phyloP scores from a whole-genome alignment of 2,329 filamentous ascomycete species.

The Penicillium sp. region DNA sequence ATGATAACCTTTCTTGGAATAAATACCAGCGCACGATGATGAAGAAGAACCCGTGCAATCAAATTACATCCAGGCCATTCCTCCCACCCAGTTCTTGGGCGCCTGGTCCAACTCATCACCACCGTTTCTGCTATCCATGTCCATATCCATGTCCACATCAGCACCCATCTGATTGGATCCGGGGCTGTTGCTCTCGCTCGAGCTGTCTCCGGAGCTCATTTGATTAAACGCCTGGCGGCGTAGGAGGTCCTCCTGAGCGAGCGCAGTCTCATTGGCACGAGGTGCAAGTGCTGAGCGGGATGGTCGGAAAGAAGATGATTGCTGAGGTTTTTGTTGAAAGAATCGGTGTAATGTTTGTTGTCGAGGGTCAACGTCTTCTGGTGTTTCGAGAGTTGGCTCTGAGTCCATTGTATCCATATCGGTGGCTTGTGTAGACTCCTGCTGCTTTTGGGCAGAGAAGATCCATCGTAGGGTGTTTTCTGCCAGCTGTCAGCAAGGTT shows the following conservation, averaged over 20 bases:
- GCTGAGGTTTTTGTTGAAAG: slow-evolving; percentile 34
- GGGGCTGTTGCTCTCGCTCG: slow-evolving; percentile 26
- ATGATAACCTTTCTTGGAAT: neutral
- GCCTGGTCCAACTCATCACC: slow-evolving; percentile 21
- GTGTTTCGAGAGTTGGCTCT: slow-evolving; percentile 22
- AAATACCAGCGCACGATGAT: slow-evolving; percentile 14
- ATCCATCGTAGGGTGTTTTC: slow-evolving; percentile 46
- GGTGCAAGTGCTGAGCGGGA: slow-evolving; percentile 24
- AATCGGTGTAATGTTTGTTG: slow-evolving; percentile 44
- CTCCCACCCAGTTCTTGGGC: slow-evolving; percentile 30
- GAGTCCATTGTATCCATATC: slow-evolving; percentile 29
- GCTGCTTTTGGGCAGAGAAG: slow-evolving; percentile 42
- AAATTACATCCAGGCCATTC: slow-evolving; percentile 35
- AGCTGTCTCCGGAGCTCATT: slow-evolving; percentile 16
- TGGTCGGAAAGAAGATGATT: slow-evolving; percentile 17
- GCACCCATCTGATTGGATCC: slow-evolving; percentile 19
- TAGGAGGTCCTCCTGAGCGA: slow-evolving; percentile 17
- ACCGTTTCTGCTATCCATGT: slow-evolving; percentile 21
- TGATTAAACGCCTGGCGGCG: slow-evolving; percentile 23
- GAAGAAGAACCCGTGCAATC: neutral
- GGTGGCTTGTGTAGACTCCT: slow-evolving; percentile 17
- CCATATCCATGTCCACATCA: slow-evolving; percentile 36
- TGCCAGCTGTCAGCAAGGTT: slow-evolving; percentile 26
- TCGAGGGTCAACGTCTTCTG: slow-evolving; percentile 37
- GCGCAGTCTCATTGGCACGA: slow-evolving; percentile 24